phyloP scores from a whole-genome alignment of 2,329 filamentous ascomycete species.

The Arthrinium puccinioides region DNA sequence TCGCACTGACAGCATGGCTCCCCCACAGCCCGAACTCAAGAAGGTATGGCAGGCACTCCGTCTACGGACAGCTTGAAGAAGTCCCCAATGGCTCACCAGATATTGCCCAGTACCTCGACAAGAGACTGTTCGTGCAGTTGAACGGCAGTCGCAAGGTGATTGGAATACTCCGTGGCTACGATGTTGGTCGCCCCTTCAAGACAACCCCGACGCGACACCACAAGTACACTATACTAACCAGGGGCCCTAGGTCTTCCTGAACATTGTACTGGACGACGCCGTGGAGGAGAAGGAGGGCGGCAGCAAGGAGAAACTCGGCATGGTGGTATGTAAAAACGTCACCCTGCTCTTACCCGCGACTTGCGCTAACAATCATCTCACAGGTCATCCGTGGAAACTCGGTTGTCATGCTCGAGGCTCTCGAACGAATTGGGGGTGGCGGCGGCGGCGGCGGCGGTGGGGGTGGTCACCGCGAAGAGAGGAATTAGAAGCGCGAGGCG shows the following conservation, averaged over 20 bases:
- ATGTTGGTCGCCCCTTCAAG: conserved; percentile 60
- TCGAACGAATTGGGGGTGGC: conserved; percentile 61
- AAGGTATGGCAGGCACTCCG: conserved; percentile 55
- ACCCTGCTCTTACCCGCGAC: no score
- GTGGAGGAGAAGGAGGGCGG: conserved; percentile 90
- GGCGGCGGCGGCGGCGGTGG: no score
- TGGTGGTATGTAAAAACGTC: conserved; percentile 78
- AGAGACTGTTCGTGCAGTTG: conserved; percentile 93
- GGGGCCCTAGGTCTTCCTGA: conserved; percentile 75
- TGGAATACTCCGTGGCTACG: conserved; percentile 88
- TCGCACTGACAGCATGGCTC: no score
- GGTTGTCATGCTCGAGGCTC: conserved; percentile 91
- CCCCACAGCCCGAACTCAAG: conserved; percentile 97
- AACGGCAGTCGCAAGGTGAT: conserved; percentile 98
- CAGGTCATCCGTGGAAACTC: conserved; percentile 96
- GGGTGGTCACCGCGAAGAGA: no score
- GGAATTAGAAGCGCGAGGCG: no score
- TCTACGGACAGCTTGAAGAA: not conserved
- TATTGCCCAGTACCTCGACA: conserved; percentile 82
- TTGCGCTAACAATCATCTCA: not conserved
- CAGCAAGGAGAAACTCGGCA: conserved; percentile 84
- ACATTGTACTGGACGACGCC: conserved; percentile 95
- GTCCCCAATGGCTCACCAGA: conserved; percentile 6
- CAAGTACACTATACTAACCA: conserved; percentile 10
- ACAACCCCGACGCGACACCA: not conserved